Evolutionary conservation across 2,329 filamentous ascomycete genomes (phyloP), one percentile per base, ranked within the genome.

Genomic region (Coniochaeta sp.): DNA sequence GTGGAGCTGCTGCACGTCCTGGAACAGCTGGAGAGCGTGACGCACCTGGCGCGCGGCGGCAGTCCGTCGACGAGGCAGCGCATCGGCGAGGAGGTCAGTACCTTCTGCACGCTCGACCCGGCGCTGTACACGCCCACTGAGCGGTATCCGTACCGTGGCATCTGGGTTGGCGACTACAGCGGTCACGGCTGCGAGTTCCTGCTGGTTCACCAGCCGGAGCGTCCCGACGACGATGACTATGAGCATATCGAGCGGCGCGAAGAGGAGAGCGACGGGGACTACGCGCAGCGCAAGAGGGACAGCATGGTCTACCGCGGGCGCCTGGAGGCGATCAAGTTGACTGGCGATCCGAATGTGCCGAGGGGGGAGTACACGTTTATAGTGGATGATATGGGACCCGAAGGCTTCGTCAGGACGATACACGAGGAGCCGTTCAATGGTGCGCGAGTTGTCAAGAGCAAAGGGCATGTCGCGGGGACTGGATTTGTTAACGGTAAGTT

Each of bases 101-200:
- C 87, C 0, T 86, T 79, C 56, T 73, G 81, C 6, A 95, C 91
- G 0, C 72, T 97, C 1, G 83, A 90, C 42, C 80, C 83, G 3
- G 71, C 71, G 3, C 68, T 86, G n/a, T 96, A 95, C 64, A 94
- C 83, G 0, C 90, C 92, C 0, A 95, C 91, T 0, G 65, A 71
- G 9, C 76, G 84, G 51, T 92, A 91, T 64, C 91, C 91, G 0
- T 96, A 85, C 74, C 83, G 90, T 56, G 92, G 92, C 0, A 89
- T 99, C 27, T 97, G 89, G 87, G 86, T 91, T 14, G 91, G 91
- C 1, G 91, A 96, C 65, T 96, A 96, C 62, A 86, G 83, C 24
- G 83, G 82, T 0, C 91, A 97, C 60, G 91, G 91, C 1, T 91
- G 87, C 65, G 92, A 97, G 66, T 96, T 96, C 52, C 63, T 97